phyloP scores from a whole-genome alignment of 768 basidiomycete species.

The Mycena maculata region DNA sequence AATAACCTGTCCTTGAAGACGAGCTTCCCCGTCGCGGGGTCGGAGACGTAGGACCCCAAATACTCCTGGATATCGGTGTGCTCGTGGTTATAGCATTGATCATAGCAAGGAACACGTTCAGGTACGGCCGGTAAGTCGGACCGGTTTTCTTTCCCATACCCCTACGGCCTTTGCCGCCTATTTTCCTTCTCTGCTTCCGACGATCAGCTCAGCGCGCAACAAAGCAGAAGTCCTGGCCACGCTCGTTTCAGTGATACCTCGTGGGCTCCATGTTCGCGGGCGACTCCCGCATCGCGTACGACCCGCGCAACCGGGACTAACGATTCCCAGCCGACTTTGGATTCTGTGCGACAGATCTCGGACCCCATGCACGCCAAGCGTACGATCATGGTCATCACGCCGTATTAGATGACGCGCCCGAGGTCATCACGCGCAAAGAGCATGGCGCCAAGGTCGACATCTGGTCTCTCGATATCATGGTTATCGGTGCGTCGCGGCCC shows the following conservation, averaged over 20 bases:
- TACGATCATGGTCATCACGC: conserved; percentile 98
- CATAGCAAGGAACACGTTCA: no score
- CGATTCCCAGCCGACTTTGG: conserved; percentile 87
- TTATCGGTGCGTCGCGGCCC: conserved; percentile 79
- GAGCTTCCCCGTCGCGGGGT: conserved; percentile 91
- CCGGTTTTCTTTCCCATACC: no score
- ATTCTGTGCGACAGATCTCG: conserved; percentile 97
- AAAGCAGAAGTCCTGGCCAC: no score
- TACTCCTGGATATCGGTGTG: conserved; percentile 99
- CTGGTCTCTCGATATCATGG: conserved; percentile 97
- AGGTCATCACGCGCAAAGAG: conserved; percentile 97
- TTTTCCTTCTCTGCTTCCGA: no score
- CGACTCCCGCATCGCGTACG: no score
- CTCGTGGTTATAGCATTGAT: conserved; percentile 99
- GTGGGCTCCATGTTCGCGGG: no score
- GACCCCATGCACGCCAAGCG: conserved; percentile 90
- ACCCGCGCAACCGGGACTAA: no score
- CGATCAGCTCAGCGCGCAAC: no score
- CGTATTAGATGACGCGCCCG: conserved; percentile 99
- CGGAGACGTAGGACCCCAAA: conserved; percentile 95
- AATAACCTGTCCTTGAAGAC: conserved; percentile 95
- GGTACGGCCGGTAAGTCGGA: no score
- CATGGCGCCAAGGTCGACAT: conserved; percentile 99
- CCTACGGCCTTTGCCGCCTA: no score
- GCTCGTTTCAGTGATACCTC: no score